Base-by-base conservation (phyloP, 1,139 yeast species). In the Blastobotrys indianensis region DNA sequence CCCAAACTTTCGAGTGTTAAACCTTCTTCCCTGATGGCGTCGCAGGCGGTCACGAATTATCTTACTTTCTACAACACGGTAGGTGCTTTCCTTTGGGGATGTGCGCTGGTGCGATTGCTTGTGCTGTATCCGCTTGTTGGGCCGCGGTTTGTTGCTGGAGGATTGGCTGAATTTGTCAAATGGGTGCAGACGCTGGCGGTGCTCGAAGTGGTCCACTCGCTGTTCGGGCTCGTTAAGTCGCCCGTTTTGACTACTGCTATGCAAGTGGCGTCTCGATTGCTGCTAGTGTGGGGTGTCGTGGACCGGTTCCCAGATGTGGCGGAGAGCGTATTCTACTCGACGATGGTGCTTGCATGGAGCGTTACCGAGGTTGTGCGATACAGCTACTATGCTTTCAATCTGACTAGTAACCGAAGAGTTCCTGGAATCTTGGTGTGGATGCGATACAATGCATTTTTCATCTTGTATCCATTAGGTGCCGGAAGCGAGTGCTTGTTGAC, bases 391-490 rank as follows among this genome's bases (percentile, higher is more conserved):
- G 94, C 94, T 44, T 68, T 77, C 51, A 82, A 82, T 59, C 71
- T 86, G 51, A 50, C 73, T 71, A 40, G 50, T 10, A 55, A 59
- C 23, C 71, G 73, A 4, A 79, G 77, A 1, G 85, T 88, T 13
- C 87, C 94, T 8, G 62, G 65, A 41, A 63, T 75, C 62, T 72
- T 92, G 54, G 76, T 81, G 25, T 78, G 83, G 76, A 69, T 87
- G 56, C 77, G 99, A 61, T 92, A 90, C 71, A 83, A 85, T 52
- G 72, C 90, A 28, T 92, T 92, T 66, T 77, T 77, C 57, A 77
- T 87, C 2, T 73, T 92, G 57, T 92, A 92, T 61, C 98, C 98
- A 20, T 67, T 85, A 32, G 98, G 98, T 4, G 97, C 92, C 13
- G 78, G 85, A 3, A 80, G 94, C 51, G 99, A 92, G 63, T 73